phyloP scores from a whole-genome alignment of 768 basidiomycete species.

The Panaeolus cyanescens region DNA sequence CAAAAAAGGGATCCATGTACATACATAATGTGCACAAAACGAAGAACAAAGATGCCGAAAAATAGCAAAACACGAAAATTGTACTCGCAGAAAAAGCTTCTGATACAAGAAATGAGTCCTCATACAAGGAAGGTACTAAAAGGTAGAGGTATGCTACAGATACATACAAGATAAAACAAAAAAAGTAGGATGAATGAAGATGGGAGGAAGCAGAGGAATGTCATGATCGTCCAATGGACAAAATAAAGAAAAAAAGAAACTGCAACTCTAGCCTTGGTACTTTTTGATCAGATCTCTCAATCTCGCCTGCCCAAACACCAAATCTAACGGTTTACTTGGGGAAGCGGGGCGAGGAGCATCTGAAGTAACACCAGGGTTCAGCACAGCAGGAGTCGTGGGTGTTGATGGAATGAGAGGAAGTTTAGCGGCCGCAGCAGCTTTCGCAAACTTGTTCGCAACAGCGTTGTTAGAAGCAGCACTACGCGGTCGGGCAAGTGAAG shows the following conservation, averaged over 20 bases:
- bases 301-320: constrained; percentile 78
- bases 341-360: constrained; percentile 21
- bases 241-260: neutral
- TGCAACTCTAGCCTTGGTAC: constrained; percentile 53
- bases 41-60: neutral
- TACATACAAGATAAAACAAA: neutral
- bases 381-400: constrained; percentile 6
- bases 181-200: neutral
- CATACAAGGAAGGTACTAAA: constrained; percentile 1
- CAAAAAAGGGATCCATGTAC: neutral
- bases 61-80: neutral
- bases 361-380: constrained; percentile 10
- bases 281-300: constrained; percentile 81
- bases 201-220: neutral
- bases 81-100: neutral
- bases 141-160: neutral
- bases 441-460: constrained; percentile 1
- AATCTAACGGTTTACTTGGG: constrained; percentile 39
- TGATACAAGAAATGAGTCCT: neutral
- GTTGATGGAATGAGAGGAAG: constrained; percentile 27
- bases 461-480: constrained; percentile 6
- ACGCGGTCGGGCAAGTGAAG: constrained; percentile 63
- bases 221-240: neutral
- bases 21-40: neutral
- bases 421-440: constrained; percentile 16